Evolutionary conservation across 495 filamentous ascomycete species (phyloP).

Genomic region (Choiromyces venosus): DNA sequence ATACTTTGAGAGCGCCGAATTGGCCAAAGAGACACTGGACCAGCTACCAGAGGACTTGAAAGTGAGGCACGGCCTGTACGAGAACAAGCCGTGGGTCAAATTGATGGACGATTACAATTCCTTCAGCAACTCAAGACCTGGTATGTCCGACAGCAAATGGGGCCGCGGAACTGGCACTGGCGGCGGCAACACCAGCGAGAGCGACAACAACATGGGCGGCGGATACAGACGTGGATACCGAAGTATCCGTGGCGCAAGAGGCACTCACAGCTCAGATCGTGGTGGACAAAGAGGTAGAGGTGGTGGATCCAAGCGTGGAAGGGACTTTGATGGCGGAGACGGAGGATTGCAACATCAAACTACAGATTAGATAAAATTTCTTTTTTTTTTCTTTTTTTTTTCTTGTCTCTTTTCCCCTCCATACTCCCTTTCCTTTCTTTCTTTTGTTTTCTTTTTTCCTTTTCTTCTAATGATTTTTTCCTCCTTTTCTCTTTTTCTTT

Average conservation of each 20-base stretch:
- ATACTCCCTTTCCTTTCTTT: conserved; percentile 16
- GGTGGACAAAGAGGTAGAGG: conserved; percentile 9
- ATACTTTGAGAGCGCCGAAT: conserved; percentile 68
- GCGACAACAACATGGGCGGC: conserved; percentile 42
- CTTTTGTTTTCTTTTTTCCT: conserved; percentile 9
- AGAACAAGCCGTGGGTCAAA: conserved; percentile 71
- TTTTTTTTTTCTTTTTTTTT: conserved; percentile 16
- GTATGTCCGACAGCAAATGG: conserved; percentile 69
- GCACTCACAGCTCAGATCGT: conserved; percentile 2
- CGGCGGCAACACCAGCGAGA: conserved; percentile 66
- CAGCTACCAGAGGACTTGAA: conserved; percentile 69
- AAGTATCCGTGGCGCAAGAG: conserved; percentile 7
- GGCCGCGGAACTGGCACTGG: conserved; percentile 46
- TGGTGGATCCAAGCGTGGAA: not conserved
- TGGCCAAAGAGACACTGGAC: conserved; percentile 68
- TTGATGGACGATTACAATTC: conserved; percentile 58
- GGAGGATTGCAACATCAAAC: conserved; percentile 24
- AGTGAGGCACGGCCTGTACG: conserved; percentile 56
- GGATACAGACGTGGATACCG: conserved; percentile 12
- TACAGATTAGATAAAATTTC: conserved; percentile 21
- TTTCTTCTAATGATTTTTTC: conserved; percentile 18
- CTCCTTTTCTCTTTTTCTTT: conserved; percentile 2
- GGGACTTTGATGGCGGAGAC: conserved; percentile 23
- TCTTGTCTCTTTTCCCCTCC: conserved; percentile 25
- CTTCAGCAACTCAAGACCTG: conserved; percentile 48